A percentile compares a stretch with the other conserved stretches of the same genome.
Evolutionary conservation across 2,329 filamentous ascomycete genomes (phyloP).

Genomic region (Hypoxylon sp.): DNA sequence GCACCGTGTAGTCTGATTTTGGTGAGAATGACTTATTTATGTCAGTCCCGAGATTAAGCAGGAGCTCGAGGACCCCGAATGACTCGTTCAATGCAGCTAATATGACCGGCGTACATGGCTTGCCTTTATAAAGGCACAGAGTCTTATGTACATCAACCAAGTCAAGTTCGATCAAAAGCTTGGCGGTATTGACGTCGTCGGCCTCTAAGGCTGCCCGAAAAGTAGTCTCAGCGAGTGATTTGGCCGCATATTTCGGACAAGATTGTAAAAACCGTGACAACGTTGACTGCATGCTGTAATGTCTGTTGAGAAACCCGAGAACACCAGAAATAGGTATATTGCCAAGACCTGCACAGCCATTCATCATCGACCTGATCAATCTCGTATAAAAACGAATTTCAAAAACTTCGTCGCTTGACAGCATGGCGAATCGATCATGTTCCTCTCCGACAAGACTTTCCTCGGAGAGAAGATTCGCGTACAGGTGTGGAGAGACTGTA

Average conservation of each 20-base stretch:
- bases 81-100: constrained; percentile 5
- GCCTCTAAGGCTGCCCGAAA: constrained; percentile 24
- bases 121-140: constrained; percentile 12
- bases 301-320: constrained; percentile 15
- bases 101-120: constrained; percentile 22
- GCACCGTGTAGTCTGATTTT: too few relatives aligned
- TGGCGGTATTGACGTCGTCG: constrained; percentile 36
- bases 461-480: constrained; percentile 2
- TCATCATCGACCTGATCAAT: constrained; percentile 15
- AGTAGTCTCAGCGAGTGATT: constrained; percentile 25
- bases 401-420: background rate
- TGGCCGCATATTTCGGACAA: constrained; percentile 4
- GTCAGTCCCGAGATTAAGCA: constrained; percentile 10
- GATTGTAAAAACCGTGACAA: constrained; percentile 7
- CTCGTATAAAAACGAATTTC: constrained; percentile 25
- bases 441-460: constrained; percentile 13
- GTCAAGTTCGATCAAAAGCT: constrained; percentile 7
- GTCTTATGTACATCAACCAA: constrained; percentile 25
- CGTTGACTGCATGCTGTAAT: background rate
- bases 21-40: constrained; percentile 28
- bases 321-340: constrained; percentile 10
- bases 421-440: background rate
- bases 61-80: constrained; percentile 10
- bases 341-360: constrained; percentile 13
- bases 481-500: background rate